phyloP scores from a whole-genome alignment of 1,139 yeast species.

The Kodamaea sp. region DNA sequence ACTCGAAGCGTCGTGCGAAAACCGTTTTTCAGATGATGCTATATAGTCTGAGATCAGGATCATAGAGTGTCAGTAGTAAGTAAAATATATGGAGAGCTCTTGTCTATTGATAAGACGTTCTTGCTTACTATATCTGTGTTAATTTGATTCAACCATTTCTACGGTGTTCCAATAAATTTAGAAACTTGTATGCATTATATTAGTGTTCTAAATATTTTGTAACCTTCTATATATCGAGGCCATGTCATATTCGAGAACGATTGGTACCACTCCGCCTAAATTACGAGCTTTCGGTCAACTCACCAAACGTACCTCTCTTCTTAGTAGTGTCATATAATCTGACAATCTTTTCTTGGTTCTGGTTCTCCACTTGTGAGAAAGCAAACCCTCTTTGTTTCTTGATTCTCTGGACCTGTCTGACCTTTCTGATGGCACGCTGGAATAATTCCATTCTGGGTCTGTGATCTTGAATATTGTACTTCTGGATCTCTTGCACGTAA shows the following conservation, averaged over 20 bases:
- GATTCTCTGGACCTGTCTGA: slow-evolving; percentile 97
- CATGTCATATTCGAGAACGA: no score
- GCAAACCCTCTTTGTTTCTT: slow-evolving; percentile 99
- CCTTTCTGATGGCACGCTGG: slow-evolving; percentile 95
- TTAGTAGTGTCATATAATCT: slow-evolving; percentile 94
- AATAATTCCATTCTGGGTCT: slow-evolving; percentile 95
- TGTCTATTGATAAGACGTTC: no score
- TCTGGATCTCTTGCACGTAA: slow-evolving; percentile 94
- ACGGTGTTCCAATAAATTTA: neutral
- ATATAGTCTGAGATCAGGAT: no score
- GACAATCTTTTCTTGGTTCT: slow-evolving; percentile 86
- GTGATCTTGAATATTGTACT: slow-evolving; percentile 89
- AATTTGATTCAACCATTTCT: no score
- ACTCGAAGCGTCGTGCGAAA: no score
- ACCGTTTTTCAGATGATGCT: no score
- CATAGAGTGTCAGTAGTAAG: no score
- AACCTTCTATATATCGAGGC: neutral
- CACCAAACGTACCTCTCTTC: slow-evolving; percentile 56
- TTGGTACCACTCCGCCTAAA: no score
- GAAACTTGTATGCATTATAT: neutral
- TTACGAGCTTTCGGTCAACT: slow-evolving; percentile 27
- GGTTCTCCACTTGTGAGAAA: slow-evolving; percentile 92
- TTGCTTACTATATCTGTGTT: no score
- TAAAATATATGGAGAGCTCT: no score
- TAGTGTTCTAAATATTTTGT: neutral